These are phyloP conservation scores for Fragilariopsis cylindrus DNA, from an alignment of 108 stramenopile genomes.

Conservation along the genomic window DNA sequence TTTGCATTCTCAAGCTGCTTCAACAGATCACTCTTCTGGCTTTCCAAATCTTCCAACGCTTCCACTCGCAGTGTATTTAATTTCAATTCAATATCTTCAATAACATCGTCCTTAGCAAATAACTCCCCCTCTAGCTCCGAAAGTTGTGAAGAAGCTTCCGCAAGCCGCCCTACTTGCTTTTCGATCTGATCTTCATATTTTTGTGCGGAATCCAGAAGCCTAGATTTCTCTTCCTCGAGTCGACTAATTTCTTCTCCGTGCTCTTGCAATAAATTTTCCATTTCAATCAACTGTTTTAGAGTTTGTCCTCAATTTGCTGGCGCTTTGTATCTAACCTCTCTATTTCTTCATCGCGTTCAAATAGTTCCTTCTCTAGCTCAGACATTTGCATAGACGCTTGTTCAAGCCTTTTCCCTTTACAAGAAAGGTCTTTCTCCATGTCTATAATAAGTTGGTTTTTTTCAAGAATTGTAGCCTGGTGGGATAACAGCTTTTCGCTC, in stretches of 20 bases:
- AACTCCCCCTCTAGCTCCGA: slow-evolving; percentile 14
- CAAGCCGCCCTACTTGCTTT: slow-evolving; percentile 10
- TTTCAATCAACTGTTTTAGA: background rate
- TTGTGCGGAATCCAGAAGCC: background rate
- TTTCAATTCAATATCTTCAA: slow-evolving; percentile 7
- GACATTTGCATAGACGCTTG: background rate
- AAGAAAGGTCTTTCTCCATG: background rate
- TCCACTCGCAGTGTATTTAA: slow-evolving; percentile 8
- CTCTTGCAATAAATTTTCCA: slow-evolving; percentile 7
- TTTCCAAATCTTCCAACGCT: background rate
- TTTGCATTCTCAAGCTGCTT: slow-evolving; percentile 3
- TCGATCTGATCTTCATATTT: slow-evolving; percentile 8
- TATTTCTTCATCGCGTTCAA: slow-evolving; percentile 10
- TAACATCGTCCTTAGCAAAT: slow-evolving; percentile 12
- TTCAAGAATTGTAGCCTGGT: background rate
- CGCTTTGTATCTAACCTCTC: slow-evolving; percentile 7
- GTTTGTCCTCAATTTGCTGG: slow-evolving; percentile 8
- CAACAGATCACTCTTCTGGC: background rate
- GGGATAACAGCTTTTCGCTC: background rate
- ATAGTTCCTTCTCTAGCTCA: background rate
- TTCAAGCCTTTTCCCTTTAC: background rate
- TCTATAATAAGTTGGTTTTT: background rate
- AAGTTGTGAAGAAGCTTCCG: background rate
- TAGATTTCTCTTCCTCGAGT: background rate
- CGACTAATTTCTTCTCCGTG: background rate